Percentiles rank a stretch among this genome's conserved stretches.
Evolutionary conservation across 192 early-diverging fungal species (phyloP).

Genomic region (Borealophlyctis nickersoniae): DNA sequence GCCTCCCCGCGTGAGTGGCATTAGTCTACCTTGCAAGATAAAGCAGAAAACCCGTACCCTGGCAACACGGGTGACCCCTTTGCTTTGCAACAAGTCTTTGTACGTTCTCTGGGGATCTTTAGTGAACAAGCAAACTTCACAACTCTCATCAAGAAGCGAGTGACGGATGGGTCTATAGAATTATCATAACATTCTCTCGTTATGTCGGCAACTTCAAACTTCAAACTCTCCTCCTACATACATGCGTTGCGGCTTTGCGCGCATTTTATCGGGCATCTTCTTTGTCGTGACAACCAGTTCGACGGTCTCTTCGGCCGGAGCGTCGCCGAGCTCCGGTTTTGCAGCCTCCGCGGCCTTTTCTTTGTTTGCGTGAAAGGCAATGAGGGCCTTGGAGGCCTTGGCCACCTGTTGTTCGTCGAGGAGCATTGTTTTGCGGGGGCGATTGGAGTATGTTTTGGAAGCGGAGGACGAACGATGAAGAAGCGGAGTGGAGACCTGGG

Average conservation of each 20-base stretch:
- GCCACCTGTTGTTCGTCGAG: no score
- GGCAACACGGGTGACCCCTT: constrained; percentile 59
- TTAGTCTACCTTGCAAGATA: neutral
- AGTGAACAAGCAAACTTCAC: constrained; percentile 80
- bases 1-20: neutral
- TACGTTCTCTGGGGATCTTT: constrained; percentile 80
- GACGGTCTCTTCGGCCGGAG: constrained; percentile 42
- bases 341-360: constrained; percentile 37
- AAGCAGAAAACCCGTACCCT: constrained; percentile 56
- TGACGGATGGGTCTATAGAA: constrained; percentile 8
- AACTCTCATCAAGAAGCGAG: neutral
- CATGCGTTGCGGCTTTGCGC: constrained; percentile 70
- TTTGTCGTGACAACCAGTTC: constrained; percentile 68
- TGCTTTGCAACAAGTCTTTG: constrained; percentile 66
- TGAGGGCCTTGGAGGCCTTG: constrained; percentile 56
- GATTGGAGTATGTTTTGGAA: no score
- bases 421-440: no score
- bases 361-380: constrained; percentile 39
- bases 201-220: neutral
- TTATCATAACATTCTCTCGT: neutral
- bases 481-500: no score
- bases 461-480: no score
- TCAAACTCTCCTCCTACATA: constrained; percentile 17
- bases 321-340: constrained; percentile 51
- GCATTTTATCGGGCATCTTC: constrained; percentile 57